Conservation (phyloP, 1,284 basidiomycete genomes). For the Melanopsichium pennsylvanicum region DNA sequence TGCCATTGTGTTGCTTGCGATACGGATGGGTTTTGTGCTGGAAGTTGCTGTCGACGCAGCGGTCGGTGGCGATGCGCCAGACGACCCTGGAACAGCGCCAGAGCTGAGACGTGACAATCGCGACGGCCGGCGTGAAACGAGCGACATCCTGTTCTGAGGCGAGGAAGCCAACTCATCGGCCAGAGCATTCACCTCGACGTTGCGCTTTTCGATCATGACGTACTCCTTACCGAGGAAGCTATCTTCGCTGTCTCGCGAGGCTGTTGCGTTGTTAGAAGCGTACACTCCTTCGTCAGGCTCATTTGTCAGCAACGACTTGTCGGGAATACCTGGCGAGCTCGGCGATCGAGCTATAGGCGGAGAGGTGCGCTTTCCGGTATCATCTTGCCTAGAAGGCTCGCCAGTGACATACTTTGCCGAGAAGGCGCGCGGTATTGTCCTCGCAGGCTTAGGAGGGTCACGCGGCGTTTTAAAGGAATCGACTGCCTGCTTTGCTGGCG, state of each 20-base stretch:
- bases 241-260: constrained; percentile 31
- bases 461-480: constrained; percentile 1
- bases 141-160: constrained; percentile 25
- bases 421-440: constrained; percentile 32
- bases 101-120: constrained; percentile 42
- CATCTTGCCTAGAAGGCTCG: constrained; percentile 19
- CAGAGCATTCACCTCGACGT: constrained; percentile 71
- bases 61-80: constrained; percentile 23
- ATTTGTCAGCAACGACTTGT: constrained; percentile 8
- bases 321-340: constrained; percentile 28
- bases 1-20: constrained; percentile 10
- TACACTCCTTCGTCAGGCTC: constrained; percentile 5
- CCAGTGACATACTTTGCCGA: constrained; percentile 44
- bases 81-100: constrained; percentile 8
- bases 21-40: constrained; percentile 19
- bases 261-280: background rate
- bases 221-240: constrained; percentile 68
- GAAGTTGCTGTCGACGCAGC: constrained; percentile 2
- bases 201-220: constrained; percentile 71
- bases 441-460: constrained; percentile 3
- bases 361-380: constrained; percentile 6
- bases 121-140: constrained; percentile 42
- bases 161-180: constrained; percentile 68
- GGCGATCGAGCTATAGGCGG: constrained; percentile 15
- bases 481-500: background rate